Conservation (phyloP, 768 basidiomycete species). For the Collybia nuda region DNA sequence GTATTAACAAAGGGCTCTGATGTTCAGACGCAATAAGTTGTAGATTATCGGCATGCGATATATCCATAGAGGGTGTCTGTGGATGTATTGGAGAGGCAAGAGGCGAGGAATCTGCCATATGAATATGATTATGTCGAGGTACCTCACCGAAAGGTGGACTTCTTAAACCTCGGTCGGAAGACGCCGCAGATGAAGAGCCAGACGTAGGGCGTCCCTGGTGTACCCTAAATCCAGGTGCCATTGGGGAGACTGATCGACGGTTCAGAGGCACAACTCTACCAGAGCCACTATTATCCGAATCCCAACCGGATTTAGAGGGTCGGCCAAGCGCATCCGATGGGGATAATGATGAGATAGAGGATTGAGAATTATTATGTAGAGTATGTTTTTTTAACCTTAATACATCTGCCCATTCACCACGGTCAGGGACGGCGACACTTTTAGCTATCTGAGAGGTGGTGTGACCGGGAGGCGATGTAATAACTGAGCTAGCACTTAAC, state of each 20-base stretch:
- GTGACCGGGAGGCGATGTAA: slow-evolving; percentile 31
- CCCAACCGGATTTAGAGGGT: slow-evolving; percentile 42
- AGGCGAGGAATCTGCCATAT: slow-evolving; percentile 37
- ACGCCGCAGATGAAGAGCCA: slow-evolving; percentile 37
- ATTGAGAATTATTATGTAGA: slow-evolving; percentile 55
- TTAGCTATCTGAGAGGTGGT: slow-evolving; percentile 31
- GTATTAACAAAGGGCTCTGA: slow-evolving; percentile 27
- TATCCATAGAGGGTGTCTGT: slow-evolving; percentile 31
- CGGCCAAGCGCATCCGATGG: slow-evolving; percentile 47
- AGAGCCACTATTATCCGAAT: slow-evolving; percentile 47
- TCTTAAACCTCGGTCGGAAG: slow-evolving; percentile 35
- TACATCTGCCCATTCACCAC: slow-evolving; percentile 50
- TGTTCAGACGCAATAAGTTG: slow-evolving; percentile 23
- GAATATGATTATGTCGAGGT: slow-evolving; percentile 30
- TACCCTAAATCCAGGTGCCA: slow-evolving; percentile 55
- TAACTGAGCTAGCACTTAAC: slow-evolving; percentile 50
- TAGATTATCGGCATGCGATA: slow-evolving; percentile 20
- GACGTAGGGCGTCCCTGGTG: slow-evolving; percentile 36
- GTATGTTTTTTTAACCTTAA: slow-evolving; percentile 36
- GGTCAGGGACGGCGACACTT: slow-evolving; percentile 30
- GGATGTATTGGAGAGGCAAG: slow-evolving; percentile 37
- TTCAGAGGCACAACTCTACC: slow-evolving; percentile 67
- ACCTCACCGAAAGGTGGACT: slow-evolving; percentile 27
- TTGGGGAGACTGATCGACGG: slow-evolving; percentile 68
- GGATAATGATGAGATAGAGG: slow-evolving; percentile 64